Conservation (phyloP, 2,329 filamentous ascomycete species). For the Monosporascus sp. region DNA sequence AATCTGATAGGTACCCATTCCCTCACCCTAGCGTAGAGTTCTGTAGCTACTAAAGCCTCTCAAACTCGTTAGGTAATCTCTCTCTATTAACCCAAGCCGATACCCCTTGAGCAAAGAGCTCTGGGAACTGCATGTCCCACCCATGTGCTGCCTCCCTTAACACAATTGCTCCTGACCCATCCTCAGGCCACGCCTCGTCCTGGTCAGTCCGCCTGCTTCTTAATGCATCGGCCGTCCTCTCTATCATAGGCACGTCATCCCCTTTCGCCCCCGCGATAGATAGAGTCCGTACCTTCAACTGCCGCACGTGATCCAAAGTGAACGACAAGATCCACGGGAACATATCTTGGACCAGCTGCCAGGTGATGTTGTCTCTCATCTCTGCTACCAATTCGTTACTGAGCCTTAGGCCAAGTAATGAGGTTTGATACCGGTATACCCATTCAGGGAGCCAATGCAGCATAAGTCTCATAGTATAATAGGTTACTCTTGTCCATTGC, state of each 20-base stretch:
- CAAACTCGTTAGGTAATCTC: constrained; percentile 21
- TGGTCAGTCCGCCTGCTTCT: constrained; percentile 18
- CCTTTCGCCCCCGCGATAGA: constrained; percentile 27
- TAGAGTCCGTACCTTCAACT: constrained; percentile 9
- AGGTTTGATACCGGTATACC: too few relatives aligned
- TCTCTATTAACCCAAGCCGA: constrained; percentile 29
- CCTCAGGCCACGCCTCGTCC: constrained; percentile 16
- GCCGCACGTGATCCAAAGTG: too few relatives aligned
- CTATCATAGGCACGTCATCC: constrained; percentile 21
- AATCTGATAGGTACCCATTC: too few relatives aligned
- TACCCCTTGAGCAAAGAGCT: constrained; percentile 32
- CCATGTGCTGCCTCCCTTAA: constrained; percentile 32
- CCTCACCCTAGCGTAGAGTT: too few relatives aligned
- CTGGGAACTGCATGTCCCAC: constrained; percentile 36
- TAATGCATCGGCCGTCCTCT: constrained; percentile 7
- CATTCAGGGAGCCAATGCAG: constrained; percentile 4
- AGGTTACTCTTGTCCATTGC: constrained; percentile 18
- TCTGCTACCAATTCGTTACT: constrained; percentile 27
- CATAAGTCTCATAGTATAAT: constrained; percentile 22
- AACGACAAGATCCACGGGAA: constrained; percentile 13
- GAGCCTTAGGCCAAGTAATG: constrained; percentile 6
- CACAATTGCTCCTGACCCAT: constrained; percentile 25
- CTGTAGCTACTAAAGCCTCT: background rate
- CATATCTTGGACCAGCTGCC: constrained; percentile 20
- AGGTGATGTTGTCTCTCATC: constrained; percentile 28